Evolutionary conservation across 129 eudicot genomes (phyloP), one percentile per base, ranked within the genome.

Genomic region (Chrysanthemum makinoi): DNA sequence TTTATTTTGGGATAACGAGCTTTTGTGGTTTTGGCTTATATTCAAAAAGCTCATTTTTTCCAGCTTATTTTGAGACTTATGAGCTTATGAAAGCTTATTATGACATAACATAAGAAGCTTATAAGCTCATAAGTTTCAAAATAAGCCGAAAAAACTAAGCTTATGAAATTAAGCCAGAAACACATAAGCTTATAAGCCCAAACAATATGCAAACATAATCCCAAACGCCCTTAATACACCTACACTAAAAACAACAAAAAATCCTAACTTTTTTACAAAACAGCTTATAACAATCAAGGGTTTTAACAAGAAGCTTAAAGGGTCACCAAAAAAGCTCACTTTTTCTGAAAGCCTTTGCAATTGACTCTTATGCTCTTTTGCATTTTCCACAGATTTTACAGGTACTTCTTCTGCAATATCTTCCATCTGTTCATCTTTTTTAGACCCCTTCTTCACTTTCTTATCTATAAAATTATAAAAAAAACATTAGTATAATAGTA

Each of bases 291-390:
- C 9, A 52, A 52, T 13, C 57, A 55, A 70, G 35, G 8, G 43
- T 66, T 51, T 10, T 11, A 65, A 62, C 53, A 43, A 39, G 43
- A 8, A 13, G n/a, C 26, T 9, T 70, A 53, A 56, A 7, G 16
- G 30, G 15, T 15, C 43, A 58, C 4, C 16, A 68, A 48, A 5
- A 15, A 18, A n/a, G 65, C 8, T 68, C 14, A 86, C 93, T 86
- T 87, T 87, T 55, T 87, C 75, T 72, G 84, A 82, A 59, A 87
- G 93, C 57, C 93, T 81, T 62, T 87, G 83, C 51, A 87, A 79
- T 62, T 87, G 93, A 59, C 58, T 68, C 79, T 71, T 72, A 48
- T 87, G 93, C 69, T 53, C 85, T 18, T 22, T 79, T 10, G 73
- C 89, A 35, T 75, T 70, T 48, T 79, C 76, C 62, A 65, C 70